Conservation (phyloP, 2,329 filamentous ascomycete genomes). For the Eutypella sp. region DNA sequence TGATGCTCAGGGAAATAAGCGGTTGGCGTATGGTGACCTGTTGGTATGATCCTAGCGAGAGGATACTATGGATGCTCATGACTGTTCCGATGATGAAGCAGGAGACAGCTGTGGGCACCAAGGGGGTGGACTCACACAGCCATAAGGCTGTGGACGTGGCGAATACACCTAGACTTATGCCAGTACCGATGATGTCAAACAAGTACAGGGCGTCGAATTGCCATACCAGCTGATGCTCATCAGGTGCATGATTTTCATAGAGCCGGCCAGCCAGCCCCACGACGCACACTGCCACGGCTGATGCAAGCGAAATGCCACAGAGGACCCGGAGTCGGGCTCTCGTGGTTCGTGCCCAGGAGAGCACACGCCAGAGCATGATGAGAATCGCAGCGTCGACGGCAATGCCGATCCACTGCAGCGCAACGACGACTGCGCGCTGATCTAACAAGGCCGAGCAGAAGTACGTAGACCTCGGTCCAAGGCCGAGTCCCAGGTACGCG, state of each 20-base stretch:
- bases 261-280: slow-evolving; percentile 31
- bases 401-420: slow-evolving; percentile 41
- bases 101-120: slow-evolving; percentile 37
- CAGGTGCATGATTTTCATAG: slow-evolving; percentile 19
- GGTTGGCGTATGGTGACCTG: slow-evolving; percentile 33
- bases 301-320: slow-evolving; percentile 35
- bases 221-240: slow-evolving; percentile 20
- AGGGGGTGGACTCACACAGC: slow-evolving; percentile 41
- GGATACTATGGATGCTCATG: slow-evolving; percentile 31
- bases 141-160: slow-evolving; percentile 41
- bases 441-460: slow-evolving; percentile 44
- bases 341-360: slow-evolving; percentile 46
- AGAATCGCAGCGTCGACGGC: slow-evolving; percentile 42
- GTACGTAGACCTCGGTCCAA: slow-evolving; percentile 42
- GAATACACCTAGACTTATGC: slow-evolving; percentile 39
- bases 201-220: slow-evolving; percentile 41
- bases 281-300: slow-evolving; percentile 33
- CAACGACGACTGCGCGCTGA: slow-evolving; percentile 29
- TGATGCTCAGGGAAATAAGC: slow-evolving; percentile 33
- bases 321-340: slow-evolving; percentile 42
- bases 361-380: slow-evolving; percentile 45
- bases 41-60: slow-evolving; percentile 40
- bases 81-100: slow-evolving; percentile 38
- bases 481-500: slow-evolving; percentile 34
- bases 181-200: slow-evolving; percentile 45